Evolutionary conservation across 2,329 filamentous ascomycete genomes (phyloP), one percentile per base, ranked within the genome.

Genomic region (Ascochyta fabae): DNA sequence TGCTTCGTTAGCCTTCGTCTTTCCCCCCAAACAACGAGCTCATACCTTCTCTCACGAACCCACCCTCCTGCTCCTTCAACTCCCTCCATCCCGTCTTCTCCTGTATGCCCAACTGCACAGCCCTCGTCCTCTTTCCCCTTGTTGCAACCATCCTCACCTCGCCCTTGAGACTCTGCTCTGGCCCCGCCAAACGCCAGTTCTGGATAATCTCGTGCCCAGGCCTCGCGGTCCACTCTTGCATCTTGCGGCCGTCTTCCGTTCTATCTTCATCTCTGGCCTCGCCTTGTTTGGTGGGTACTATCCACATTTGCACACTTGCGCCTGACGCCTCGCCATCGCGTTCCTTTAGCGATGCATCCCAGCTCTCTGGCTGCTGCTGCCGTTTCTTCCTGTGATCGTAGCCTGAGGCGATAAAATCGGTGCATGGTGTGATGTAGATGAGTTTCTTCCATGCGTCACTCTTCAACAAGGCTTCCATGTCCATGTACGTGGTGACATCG

Each of bases 401-500:
- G 26, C 70, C 69, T 3, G 66, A 71, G 9, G 72, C 60, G 34
- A 74, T 63, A 44, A 75, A 75, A 36, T 73, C 73, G 3, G 71
- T 73, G 31, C 67, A 71, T 5, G 70, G 69, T 3, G 69, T 73
- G 16, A 68, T 66, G 53, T 73, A 75, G 0, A 65, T 59, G 12
- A 75, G 60, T 23, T 69, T 67, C 48, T 62, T 72, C 73, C 73
- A 75, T 1, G 63, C 72, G 33, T 72, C 64, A 56, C 71, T 65
- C 6, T 68, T 66, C 34, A 75, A 43, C 4, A 75, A 54, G 4
- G 56, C 53, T 51, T 74, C 72, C 26, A 74, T 68, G 33, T 75
- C 71, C 41, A 70, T 66, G 33, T 75, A 75, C 3, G 72, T 75
- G 1, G 67, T 71, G 7, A 72, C 62, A 51, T 74, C 70, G 47